phyloP scores from a whole-genome alignment of 2,329 filamentous ascomycete species.

The Verticillium dahliae region DNA sequence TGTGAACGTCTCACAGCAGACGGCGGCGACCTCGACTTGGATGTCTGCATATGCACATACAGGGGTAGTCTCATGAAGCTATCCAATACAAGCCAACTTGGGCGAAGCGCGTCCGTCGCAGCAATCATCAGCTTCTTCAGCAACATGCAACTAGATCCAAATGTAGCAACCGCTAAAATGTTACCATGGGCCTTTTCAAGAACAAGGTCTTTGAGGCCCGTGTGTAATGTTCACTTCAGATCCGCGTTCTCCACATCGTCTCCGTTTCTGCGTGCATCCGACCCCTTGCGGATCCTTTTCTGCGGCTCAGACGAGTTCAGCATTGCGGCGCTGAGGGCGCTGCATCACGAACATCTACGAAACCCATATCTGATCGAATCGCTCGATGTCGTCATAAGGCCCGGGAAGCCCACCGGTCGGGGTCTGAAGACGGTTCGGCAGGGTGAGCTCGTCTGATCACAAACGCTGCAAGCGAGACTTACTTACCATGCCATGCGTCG shows the following conservation, averaged over 20 bases:
- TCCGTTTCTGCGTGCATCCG: conserved; percentile 21
- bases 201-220: not conserved
- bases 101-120: not conserved
- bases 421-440: conserved; percentile 62
- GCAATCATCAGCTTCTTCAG: not conserved
- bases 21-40: not conserved
- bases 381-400: conserved; percentile 79
- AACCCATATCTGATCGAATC: conserved; percentile 56
- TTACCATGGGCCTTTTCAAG: not conserved
- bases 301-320: conserved; percentile 94
- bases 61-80: not conserved
- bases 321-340: conserved; percentile 64
- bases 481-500: not conserved
- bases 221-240: not conserved
- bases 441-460: conserved; percentile 35
- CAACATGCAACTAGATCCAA: not conserved
- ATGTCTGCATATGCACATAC: not conserved
- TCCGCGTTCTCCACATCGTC: not conserved
- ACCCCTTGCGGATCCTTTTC: conserved; percentile 79
- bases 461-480: not conserved
- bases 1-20: not conserved
- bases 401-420: conserved; percentile 71
- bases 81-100: not conserved
- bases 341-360: conserved; percentile 52
- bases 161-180: not conserved